Base-by-base conservation (phyloP, 2,329 filamentous ascomycete genomes). In the Fusarium buharicum region DNA sequence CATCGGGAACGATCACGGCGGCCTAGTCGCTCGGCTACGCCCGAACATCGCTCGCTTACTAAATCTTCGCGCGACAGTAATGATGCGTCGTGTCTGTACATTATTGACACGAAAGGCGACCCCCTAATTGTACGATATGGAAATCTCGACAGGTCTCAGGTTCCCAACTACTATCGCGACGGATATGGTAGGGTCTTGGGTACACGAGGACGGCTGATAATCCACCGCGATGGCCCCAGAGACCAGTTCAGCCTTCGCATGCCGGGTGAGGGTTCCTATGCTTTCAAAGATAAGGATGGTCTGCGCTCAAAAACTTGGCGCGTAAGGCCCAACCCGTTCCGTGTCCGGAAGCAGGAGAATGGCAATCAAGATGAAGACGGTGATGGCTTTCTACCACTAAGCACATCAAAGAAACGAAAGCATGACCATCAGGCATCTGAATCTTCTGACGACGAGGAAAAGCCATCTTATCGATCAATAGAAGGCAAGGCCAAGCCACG, bases 31-130 rank as follows among this genome's bases (percentile, higher is more conserved):
- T 39, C 47, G 46, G 52, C 46, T 27, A 53, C 54, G 14, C 37
- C 50, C 34, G 58, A 53, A 14, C 56, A 54, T 9, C 58, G 53
- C n/a, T 37, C 38, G 3, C 41, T 43, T 11, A 37, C 43, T 22
- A 55, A 60, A 38, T 14, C 31, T 12, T 14, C 44, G 27, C 59
- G 51, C 13, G 50, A 58, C 18, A 53, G 36, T 11, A 46, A 50
- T 12, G 55, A 55, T 17, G 52, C 56, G 71, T 62, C 72, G 20
- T 63, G 72, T 70, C 34, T 71, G 4, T 93, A 86, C 72, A 68
- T 86, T 39, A 70, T 91, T 47, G 94, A 98, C 75, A 86, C 80
- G 37, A 87, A 86, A 70, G 93, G 94, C 0, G 94, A 98, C 69
- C 79, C 83, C 5, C 83, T 92, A 43, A 92, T 95, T 64, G 75